phyloP scores from a whole-genome alignment of 2,329 filamentous ascomycete species.

The Penicillium sumatraense region DNA sequence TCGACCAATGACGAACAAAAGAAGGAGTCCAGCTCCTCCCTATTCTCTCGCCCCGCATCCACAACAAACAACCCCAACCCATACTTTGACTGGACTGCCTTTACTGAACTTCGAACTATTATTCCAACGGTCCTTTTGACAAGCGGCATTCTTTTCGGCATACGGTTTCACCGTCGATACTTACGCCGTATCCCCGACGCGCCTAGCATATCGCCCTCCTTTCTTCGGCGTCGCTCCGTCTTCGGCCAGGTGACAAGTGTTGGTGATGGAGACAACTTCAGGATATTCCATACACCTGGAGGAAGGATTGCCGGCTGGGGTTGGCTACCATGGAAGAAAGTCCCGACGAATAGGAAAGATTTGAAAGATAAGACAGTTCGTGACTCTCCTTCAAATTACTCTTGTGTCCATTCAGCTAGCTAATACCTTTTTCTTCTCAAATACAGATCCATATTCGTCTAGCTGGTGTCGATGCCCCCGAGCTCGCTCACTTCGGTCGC shows the following conservation, averaged over 20 bases:
- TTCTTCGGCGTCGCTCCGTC: slow-evolving; percentile 75
- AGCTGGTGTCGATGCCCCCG: slow-evolving; percentile 91
- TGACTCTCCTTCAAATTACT: slow-evolving; percentile 8
- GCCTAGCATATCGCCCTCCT: slow-evolving; percentile 72
- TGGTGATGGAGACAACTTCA: slow-evolving; percentile 95
- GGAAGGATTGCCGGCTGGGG: slow-evolving; percentile 86
- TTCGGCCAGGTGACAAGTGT: slow-evolving; percentile 90
- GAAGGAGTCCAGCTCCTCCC: slow-evolving; percentile 16
- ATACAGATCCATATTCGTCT: slow-evolving; percentile 79
- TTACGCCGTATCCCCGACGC: slow-evolving; percentile 83
- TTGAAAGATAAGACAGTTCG: slow-evolving; percentile 78
- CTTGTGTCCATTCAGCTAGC: not conserved
- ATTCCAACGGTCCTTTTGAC: slow-evolving; percentile 45
- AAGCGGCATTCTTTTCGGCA: slow-evolving; percentile 40
- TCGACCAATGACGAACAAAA: slow-evolving; percentile 29
- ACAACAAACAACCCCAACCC: slow-evolving; percentile 46
- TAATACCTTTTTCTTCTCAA: not conserved
- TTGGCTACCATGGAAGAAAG: slow-evolving; percentile 74
- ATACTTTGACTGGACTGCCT: slow-evolving; percentile 46
- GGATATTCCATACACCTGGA: slow-evolving; percentile 93
- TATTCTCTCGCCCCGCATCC: slow-evolving; percentile 28
- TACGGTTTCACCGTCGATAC: slow-evolving; percentile 56
- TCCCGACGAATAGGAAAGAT: slow-evolving; percentile 70
- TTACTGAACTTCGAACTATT: slow-evolving; percentile 42
- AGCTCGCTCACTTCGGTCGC: slow-evolving; percentile 88